Evolutionary conservation across 495 filamentous ascomycete species (phyloP), one percentile per base, ranked within the genome.

Genomic region (Penicillium parvum): DNA sequence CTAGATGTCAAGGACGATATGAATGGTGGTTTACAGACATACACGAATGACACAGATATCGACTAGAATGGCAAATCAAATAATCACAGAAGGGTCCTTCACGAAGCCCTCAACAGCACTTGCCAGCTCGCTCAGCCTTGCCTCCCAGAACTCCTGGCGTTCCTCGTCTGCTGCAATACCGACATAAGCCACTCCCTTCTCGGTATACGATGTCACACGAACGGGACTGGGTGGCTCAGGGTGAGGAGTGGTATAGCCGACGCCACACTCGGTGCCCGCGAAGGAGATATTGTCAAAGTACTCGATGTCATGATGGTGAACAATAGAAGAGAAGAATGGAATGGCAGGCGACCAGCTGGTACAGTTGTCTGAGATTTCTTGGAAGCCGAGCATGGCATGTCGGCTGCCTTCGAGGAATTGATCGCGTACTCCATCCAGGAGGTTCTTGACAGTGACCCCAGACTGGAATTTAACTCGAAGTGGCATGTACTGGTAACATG

Each of bases 201-300:
- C 36, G 26, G 47, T 37, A 15, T 45, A 45, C 5, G 41, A 45
- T 14, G 32, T 28, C 4, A 49, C 40, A 19, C 46, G 39, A 27
- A 23, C 22, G 4, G 46, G 40, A 19, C 18, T 33, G 7, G 39
- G 11, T 5, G 46, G 15, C 39, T 43, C 39, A 11, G 40, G 46
- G 15, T 49, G 46, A 14, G 46, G 47, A 16, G 40, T 50, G 4
- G 37, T 45, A 36, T 45, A 50, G 18, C 37, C 41, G 14, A 50
- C 36, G 18, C 10, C 34, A 36, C 27, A 38, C 20, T 50, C 40
- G 7, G 15, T 17, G n/a, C 51, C 58, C 0, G 53, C 57, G 27
- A 64, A 66, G 2, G 57, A 49, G 46, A 63, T 59, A 12, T 38
- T 52, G 25, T 63, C 58, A 32, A 64, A 61, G 34, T 61, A 53